Conservation (phyloP, 108 stramenopile genomes). For the Skeletonema marinoi region DNA sequence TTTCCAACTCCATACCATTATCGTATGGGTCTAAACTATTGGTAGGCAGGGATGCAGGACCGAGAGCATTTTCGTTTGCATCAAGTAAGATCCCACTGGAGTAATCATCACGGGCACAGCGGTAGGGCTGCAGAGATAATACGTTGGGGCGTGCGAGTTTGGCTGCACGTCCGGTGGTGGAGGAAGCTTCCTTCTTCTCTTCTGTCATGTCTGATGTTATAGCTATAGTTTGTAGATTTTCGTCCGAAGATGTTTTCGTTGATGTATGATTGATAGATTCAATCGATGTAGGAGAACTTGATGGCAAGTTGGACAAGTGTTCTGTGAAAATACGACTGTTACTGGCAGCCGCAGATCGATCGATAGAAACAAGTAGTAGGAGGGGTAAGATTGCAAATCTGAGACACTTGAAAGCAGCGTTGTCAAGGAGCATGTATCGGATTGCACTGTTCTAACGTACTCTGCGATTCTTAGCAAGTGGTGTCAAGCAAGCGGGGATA, state of each 20-base stretch:
- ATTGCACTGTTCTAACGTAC: neutral
- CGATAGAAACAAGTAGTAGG: neutral
- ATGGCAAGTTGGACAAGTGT: neutral
- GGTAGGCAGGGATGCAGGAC: constrained; percentile 72
- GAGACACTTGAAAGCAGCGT: neutral
- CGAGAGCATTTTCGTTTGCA: constrained; percentile 95
- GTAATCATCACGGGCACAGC: constrained; percentile 97
- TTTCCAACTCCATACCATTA: constrained; percentile 68
- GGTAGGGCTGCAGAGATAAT: constrained; percentile 88
- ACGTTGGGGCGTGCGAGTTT: constrained; percentile 91
- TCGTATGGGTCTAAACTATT: constrained; percentile 67
- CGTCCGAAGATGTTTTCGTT: neutral
- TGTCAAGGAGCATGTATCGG: neutral
- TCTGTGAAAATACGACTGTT: neutral
- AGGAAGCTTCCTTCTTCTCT: constrained; percentile 33
- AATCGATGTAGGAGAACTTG: neutral
- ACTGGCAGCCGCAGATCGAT: neutral
- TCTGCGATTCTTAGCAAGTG: neutral
- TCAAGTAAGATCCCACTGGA: constrained; percentile 89
- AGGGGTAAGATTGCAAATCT: neutral
- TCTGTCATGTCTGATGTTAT: constrained; percentile 1
- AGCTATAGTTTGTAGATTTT: neutral
- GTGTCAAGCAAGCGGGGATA: neutral
- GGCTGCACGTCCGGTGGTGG: constrained; percentile 56
- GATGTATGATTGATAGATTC: neutral